Conservation (phyloP, 345 rosid species). For the Cardiospermum halicacabum region DNA sequence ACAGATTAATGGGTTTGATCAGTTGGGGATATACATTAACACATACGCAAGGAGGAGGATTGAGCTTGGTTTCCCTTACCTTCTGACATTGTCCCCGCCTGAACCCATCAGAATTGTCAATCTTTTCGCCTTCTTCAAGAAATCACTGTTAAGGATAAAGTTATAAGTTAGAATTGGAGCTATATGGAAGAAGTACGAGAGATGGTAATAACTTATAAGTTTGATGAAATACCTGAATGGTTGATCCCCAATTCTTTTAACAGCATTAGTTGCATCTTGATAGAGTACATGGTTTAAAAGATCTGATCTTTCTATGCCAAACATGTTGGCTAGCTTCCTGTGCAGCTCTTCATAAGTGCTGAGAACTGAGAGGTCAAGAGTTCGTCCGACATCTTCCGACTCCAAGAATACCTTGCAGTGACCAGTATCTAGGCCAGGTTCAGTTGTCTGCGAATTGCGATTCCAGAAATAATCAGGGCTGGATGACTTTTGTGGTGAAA, state of each 20-base stretch:
- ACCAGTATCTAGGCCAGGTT: constrained; percentile 47
- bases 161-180: too few species aligned
- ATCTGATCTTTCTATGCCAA: constrained; percentile 60
- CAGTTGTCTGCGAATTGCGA: constrained; percentile 27
- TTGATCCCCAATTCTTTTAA: constrained; percentile 64
- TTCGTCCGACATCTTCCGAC: constrained; percentile 81
- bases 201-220: neutral
- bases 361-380: constrained; percentile 70
- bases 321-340: constrained; percentile 65
- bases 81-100: constrained; percentile 38
- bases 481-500: constrained; percentile 28
- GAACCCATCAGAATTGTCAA: constrained; percentile 63
- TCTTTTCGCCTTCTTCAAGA: constrained; percentile 60
- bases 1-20: constrained; percentile 2
- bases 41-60: neutral
- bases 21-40: too few species aligned
- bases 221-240: constrained; percentile 96
- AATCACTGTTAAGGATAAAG: too few species aligned
- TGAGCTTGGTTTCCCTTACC: constrained; percentile 35
- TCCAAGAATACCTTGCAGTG: constrained; percentile 94
- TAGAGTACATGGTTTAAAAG: constrained; percentile 58
- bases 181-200: too few species aligned
- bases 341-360: constrained; percentile 77
- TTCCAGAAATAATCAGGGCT: constrained; percentile 44
- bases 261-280: constrained; percentile 55